Evolutionary conservation across 345 rosid genomes (phyloP).

Genomic region (Citrus cavaleriei): DNA sequence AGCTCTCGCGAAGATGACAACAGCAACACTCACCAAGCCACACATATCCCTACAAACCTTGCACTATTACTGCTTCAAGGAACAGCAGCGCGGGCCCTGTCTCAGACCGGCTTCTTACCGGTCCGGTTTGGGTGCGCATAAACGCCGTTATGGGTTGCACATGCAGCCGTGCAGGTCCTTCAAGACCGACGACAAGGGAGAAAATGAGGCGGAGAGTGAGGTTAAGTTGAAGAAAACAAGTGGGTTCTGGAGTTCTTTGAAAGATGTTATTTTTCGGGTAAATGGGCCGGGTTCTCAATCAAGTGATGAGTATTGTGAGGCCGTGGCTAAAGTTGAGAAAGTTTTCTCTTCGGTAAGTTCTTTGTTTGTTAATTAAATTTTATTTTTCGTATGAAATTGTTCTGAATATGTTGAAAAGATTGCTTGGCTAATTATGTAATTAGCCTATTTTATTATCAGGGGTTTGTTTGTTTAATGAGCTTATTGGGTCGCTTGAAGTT

Average conservation of each 20-base stretch:
- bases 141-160: constrained; percentile 22
- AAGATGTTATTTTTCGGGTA: constrained; percentile 32
- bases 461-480: neutral
- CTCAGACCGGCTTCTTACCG: constrained; percentile 24
- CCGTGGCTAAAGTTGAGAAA: constrained; percentile 51
- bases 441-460: neutral
- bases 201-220: constrained; percentile 33
- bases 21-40: constrained; percentile 46
- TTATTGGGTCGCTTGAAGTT: neutral
- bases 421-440: neutral
- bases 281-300: constrained; percentile 36
- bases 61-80: constrained; percentile 33
- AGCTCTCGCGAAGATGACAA: constrained; percentile 36
- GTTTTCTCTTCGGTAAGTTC: constrained; percentile 55
- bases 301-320: constrained; percentile 37
- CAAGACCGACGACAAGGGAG: constrained; percentile 47
- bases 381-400: neutral
- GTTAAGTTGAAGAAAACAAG: constrained; percentile 28
- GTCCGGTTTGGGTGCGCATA: constrained; percentile 22
- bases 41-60: constrained; percentile 45
- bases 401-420: neutral
- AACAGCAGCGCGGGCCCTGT: constrained; percentile 25
- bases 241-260: constrained; percentile 44
- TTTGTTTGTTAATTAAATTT: neutral
- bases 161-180: constrained; percentile 46